Evolutionary conservation across 2,329 filamentous ascomycete genomes (phyloP), one percentile per base, ranked within the genome.

Genomic region (Pleurostoma richardsiae): DNA sequence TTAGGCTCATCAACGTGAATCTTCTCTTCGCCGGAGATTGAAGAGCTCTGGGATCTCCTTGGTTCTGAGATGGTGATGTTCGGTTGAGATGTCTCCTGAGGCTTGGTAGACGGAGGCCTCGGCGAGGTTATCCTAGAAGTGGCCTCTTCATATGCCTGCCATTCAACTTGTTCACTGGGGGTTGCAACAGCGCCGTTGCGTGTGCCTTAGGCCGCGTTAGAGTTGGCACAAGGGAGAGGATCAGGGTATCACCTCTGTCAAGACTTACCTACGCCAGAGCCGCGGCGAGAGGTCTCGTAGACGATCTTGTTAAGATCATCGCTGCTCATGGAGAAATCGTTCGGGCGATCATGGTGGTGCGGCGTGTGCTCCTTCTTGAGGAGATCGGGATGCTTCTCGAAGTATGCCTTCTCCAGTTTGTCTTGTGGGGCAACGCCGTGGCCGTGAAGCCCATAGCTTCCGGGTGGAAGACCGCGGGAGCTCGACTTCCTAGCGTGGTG

Each of bases 251-350:
- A 28, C 4, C 29, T 5, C 29, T 19, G 19, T 8, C 6, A 10
- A 47, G 48, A 61, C 69, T 70, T 75, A 77, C 75, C 75, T 57
- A 74, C 64, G 56, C 72, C 73, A 57, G 66, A 65, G 46, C 76
- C 74, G 55, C 71, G 76, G 56, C 67, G 76, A 46, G 75, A 79
- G 36, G 85, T 90, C 39, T 87, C 79, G 52, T 84, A 81, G 48
- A 97, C 90, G 55, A 97, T 85, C 69, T 87, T 90, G 69, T 96
- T 95, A 56, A 97, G 70, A 60, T 96, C 88, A 39, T 90, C 88
- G 58, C 87, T 91, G 67, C 88, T 94, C 82, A 95, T 79, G 47
- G 90, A 88, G 70, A 86, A 95, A 61, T 94, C 87, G 52, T 73
- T 73, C 52, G 74, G 72, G 47, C 79, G 76, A 45, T 80, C 78